Conservation (phyloP, 805 yeast species). For the Suhomyces vadensis region DNA sequence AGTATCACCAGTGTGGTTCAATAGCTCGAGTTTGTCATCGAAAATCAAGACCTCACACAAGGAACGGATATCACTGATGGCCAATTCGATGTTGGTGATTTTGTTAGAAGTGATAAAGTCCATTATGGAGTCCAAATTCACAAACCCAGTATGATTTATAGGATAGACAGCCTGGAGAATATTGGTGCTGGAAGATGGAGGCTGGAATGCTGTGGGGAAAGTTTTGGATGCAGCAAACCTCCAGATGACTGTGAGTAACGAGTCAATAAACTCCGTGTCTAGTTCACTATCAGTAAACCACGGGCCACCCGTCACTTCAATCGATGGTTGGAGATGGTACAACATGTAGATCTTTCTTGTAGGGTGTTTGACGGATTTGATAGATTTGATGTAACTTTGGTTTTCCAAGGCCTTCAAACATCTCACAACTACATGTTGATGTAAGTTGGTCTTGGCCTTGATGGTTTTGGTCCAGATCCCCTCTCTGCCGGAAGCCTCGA, state of each 20-base stretch:
- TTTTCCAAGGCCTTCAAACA: constrained; percentile 78
- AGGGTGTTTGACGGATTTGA: constrained; percentile 88
- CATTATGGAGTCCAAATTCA: constrained; percentile 71
- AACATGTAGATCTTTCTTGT: constrained; percentile 96
- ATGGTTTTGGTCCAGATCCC: constrained; percentile 96
- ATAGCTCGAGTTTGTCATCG: constrained; percentile 80
- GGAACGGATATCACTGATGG: constrained; percentile 69
- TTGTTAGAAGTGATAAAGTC: constrained; percentile 70
- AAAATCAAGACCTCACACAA: constrained; percentile 84
- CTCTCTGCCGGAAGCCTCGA: constrained; percentile 90
- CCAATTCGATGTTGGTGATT: constrained; percentile 80
- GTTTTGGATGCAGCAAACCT: constrained; percentile 75
- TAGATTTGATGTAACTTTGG: constrained; percentile 81
- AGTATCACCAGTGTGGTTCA: constrained; percentile 52
- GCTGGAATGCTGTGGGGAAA: constrained; percentile 69
- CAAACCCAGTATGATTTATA: constrained; percentile 60
- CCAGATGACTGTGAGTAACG: constrained; percentile 83
- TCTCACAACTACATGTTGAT: constrained; percentile 85
- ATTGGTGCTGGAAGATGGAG: constrained; percentile 33
- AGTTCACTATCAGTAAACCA: constrained; percentile 97
- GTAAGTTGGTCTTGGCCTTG: constrained; percentile 83
- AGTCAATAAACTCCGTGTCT: constrained; percentile 90
- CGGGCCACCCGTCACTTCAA: constrained; percentile 97
- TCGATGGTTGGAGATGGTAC: constrained; percentile 87
- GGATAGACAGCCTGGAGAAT: constrained; percentile 53